These are phyloP conservation scores for Citrus trifoliata DNA, from an alignment of 345 rosid genomes.

Conservation along the genomic window DNA sequence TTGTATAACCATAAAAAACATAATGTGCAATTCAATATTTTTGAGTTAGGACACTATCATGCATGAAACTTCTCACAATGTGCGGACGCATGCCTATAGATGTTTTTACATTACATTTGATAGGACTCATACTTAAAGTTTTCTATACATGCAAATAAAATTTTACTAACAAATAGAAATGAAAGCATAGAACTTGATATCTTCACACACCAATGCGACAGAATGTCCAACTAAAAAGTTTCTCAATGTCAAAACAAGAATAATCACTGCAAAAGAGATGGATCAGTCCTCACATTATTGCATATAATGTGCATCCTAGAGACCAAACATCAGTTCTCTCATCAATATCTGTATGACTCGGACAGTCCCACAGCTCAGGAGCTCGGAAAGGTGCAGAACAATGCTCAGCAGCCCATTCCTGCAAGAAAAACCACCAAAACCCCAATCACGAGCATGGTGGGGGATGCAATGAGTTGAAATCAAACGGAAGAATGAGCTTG, in stretches of 20 bases:
- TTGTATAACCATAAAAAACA: not conserved
- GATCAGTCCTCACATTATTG: conserved; percentile 69
- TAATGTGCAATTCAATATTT: not conserved
- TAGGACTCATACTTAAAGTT: not conserved
- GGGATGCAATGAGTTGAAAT: not conserved
- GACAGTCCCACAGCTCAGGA: conserved; percentile 99
- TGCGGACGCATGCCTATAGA: too few species aligned
- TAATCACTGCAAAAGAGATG: not conserved
- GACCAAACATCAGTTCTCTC: conserved; percentile 99
- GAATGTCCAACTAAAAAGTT: not conserved
- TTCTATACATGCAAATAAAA: not conserved
- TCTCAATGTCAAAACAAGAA: not conserved
- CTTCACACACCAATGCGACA: not conserved
- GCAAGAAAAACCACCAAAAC: conserved; percentile 9
- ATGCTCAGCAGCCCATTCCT: conserved; percentile 99
- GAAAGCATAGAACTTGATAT: not conserved
- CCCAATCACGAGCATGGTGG: not conserved
- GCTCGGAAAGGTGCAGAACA: conserved; percentile 98
- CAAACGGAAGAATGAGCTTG: not conserved
- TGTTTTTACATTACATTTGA: not conserved
- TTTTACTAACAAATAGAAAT: not conserved
- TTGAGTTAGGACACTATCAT: not conserved
- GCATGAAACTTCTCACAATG: not conserved
- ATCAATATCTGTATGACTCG: conserved; percentile 89
- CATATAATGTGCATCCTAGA: conserved; percentile 94